Evolutionary conservation across 139 green algal genomes (phyloP), one percentile per base, ranked within the genome.

Genomic region (Micromonas pusilla): DNA sequence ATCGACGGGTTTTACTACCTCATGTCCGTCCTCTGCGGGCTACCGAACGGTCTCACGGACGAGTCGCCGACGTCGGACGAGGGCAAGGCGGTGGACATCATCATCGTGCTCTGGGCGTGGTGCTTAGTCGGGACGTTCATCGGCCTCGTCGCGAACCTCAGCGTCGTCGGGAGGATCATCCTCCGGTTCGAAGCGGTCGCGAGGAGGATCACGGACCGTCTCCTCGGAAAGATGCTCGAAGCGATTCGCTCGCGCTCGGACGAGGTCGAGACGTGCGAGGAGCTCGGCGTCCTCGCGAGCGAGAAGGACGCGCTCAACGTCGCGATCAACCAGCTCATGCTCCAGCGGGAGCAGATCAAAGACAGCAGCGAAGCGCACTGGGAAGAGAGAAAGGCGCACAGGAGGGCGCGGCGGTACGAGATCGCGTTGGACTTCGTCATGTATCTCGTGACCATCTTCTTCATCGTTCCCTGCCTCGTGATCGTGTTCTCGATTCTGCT

Each of bases 1-100:
- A 36, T 32, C 13, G 60, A 68, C 60, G 60, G 60, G 6, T 68
- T 68, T 19, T 68, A 68, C 60, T 68, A 30, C 60, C 5, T 68
- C 60, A 68, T 68, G 13, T 68, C 60, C 60, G 25, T 36, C 19
- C 25, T 68, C 60, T 32, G 25, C n/a, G 26, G 60, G 13, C 60
- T 68, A 5, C 60, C 60, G 19, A 68, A 25, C 19, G 13, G 13
- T 5, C 60, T 68, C 19, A 32, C n/a, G 13, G 60, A 68, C 19
- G 26, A 19, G 5, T 13, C 16, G 16, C 60, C 60, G 5, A 28
- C 19, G 13, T 16, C 25, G 25, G 60, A 68, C 60, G 25, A 36
- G 13, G 60, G 60, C 25, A 30, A 32, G 25, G 13, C 25, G 13
- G 60, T 68, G 13, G 60, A 68, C 60, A 28, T 68, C 19, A 32